These are phyloP conservation scores for Trichoderma pleuroti DNA, from an alignment of 2,329 filamentous ascomycete species.

Conservation along the genomic window DNA sequence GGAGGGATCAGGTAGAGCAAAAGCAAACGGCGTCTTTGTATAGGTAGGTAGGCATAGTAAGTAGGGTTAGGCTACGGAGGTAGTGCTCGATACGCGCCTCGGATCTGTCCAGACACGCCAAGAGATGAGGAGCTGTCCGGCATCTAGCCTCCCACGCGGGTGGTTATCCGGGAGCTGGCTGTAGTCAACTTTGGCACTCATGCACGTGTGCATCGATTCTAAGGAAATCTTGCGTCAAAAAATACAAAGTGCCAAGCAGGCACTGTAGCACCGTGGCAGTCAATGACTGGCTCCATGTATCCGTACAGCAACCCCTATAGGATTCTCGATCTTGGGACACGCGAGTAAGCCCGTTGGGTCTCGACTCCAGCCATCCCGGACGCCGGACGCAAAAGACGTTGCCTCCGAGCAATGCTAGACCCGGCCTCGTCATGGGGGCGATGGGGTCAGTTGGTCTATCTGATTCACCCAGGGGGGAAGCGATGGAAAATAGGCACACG, in stretches of 20 bases:
- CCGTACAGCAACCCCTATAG: background rate
- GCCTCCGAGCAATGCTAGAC: background rate
- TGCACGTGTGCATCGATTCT: background rate
- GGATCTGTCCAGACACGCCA: background rate
- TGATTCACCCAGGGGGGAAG: conserved; percentile 3
- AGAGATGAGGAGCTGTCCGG: background rate
- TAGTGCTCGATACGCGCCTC: background rate
- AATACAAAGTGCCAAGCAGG: background rate
- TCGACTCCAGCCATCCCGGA: background rate
- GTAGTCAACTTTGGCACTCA: background rate
- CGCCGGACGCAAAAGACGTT: background rate
- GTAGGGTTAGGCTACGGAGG: background rate
- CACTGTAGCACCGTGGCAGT: background rate
- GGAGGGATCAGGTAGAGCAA: background rate
- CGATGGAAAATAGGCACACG: conserved; percentile 1
- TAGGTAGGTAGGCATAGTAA: too few relatives aligned
- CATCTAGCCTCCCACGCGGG: background rate
- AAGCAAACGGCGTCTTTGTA: background rate
- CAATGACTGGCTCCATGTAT: background rate
- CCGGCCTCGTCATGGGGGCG: background rate
- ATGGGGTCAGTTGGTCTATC: background rate
- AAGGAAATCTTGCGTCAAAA: background rate
- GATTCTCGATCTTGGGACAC: background rate
- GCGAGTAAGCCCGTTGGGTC: background rate
- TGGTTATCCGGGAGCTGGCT: background rate